Percentiles rank a stretch among this genome's conserved stretches.
Evolutionary conservation across 2,329 filamentous ascomycete genomes (phyloP).

Genomic region (Aotearoamyces nothofagi): DNA sequence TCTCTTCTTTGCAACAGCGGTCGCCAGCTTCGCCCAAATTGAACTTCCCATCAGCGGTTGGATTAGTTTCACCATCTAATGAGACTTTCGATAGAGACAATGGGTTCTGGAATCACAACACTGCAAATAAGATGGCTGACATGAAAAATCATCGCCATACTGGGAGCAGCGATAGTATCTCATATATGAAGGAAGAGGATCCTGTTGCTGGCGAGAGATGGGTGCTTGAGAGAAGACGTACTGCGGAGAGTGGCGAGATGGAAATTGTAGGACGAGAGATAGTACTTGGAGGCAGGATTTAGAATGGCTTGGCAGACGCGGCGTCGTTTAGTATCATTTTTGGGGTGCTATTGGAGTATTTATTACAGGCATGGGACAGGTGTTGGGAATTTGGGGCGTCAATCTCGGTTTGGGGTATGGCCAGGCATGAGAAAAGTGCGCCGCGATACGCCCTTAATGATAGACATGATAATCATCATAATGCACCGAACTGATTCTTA

Average conservation of each 20-base stretch:
- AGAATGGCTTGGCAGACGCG: slow-evolving; percentile 1
- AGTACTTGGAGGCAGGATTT: slow-evolving; percentile 31
- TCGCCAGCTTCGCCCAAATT: not conserved
- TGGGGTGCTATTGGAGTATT: too few relatives aligned
- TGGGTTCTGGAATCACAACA: not conserved
- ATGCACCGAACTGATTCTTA: not conserved
- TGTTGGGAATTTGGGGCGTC: not conserved
- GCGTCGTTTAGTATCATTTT: too few relatives aligned
- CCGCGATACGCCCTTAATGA: not conserved
- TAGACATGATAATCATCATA: not conserved
- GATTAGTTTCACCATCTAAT: not conserved
- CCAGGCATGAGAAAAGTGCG: too few relatives aligned
- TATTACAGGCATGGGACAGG: not conserved
- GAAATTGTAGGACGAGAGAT: slow-evolving; percentile 51
- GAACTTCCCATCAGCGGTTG: not conserved
- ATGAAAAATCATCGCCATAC: slow-evolving; percentile 27
- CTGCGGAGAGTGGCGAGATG: slow-evolving; percentile 47
- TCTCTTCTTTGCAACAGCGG: not conserved
- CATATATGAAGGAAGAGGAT: slow-evolving; percentile 47
- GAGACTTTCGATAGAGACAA: too few relatives aligned
- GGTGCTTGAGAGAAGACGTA: slow-evolving; percentile 55
- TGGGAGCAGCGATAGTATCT: slow-evolving; percentile 51
- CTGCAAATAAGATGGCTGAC: not conserved
- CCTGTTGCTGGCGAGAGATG: slow-evolving; percentile 45
- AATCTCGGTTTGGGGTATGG: not conserved